Percentiles rank a stretch among this genome's conserved stretches.
Evolutionary conservation across 2,329 filamentous ascomycete genomes (phyloP).

Genomic region (Thelonectria rubi): DNA sequence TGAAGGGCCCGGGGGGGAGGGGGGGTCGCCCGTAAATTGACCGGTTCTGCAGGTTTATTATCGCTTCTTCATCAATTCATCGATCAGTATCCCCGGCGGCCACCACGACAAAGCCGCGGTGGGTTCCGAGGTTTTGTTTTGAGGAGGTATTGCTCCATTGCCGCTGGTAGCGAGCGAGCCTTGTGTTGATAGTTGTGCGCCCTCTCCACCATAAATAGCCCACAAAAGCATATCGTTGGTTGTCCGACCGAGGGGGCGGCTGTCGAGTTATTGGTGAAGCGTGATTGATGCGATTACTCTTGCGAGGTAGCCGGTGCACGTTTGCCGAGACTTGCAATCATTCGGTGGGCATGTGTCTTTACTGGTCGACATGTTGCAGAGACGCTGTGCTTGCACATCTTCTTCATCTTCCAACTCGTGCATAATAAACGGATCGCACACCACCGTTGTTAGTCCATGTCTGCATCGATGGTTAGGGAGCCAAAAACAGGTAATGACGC

Average conservation of each 20-base stretch:
- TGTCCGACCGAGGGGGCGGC: slow-evolving; percentile 7
- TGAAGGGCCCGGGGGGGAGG: neutral
- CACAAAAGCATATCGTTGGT: neutral
- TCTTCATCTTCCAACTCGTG: neutral
- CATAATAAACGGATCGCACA: neutral
- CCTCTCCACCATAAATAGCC: neutral
- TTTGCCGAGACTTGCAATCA: neutral
- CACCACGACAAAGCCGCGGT: neutral
- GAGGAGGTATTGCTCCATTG: slow-evolving; percentile 9
- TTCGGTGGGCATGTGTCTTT: no score
- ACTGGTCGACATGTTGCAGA: no score
- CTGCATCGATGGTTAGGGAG: slow-evolving; percentile 18
- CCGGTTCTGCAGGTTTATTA: slow-evolving; percentile 7
- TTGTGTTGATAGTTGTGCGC: slow-evolving; percentile 5
- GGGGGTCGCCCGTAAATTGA: slow-evolving; percentile 14
- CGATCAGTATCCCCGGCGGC: neutral
- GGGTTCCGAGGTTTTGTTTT: slow-evolving; percentile 12
- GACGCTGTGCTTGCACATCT: no score
- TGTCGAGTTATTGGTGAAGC: slow-evolving; percentile 5
- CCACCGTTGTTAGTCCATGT: slow-evolving; percentile 4
- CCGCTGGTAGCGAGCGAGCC: slow-evolving; percentile 10
- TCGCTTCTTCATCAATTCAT: neutral
- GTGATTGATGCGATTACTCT: slow-evolving; percentile 4
- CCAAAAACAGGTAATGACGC: slow-evolving; percentile 20
- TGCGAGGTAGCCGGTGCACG: no score